phyloP scores from a whole-genome alignment of 257 asterid species.

The Gardenia jasminoides region DNA sequence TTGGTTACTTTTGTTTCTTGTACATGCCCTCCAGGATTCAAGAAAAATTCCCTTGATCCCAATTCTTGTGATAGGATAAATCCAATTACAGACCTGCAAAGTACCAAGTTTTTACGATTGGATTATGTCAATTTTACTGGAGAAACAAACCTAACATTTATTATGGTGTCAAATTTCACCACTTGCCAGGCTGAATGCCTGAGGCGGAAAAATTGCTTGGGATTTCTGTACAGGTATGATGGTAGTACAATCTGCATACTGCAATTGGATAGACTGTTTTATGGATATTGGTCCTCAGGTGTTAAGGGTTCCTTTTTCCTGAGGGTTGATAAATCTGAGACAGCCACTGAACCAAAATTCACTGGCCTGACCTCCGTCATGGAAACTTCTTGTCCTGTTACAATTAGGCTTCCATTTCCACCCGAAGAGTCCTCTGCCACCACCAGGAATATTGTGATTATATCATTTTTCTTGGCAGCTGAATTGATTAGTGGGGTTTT shows the following conservation, averaged over 20 bases:
- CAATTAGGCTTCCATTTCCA: constrained; percentile 62
- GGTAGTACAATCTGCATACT: constrained; percentile 63
- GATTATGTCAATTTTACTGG: constrained; percentile 72
- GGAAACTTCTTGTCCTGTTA: constrained; percentile 67
- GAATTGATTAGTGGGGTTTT: constrained; percentile 72
- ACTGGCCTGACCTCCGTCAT: constrained; percentile 58
- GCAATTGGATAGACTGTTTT: constrained; percentile 46
- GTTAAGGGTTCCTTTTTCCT: constrained; percentile 46
- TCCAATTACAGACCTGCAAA: constrained; percentile 26
- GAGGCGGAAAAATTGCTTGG: constrained; percentile 37
- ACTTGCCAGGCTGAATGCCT: constrained; percentile 44
- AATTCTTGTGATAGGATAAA: constrained; percentile 43
- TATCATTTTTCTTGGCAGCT: constrained; percentile 58
- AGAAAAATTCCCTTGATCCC: constrained; percentile 11
- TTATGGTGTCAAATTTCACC: constrained; percentile 35
- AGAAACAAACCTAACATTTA: constrained; percentile 44
- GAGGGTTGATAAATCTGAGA: constrained; percentile 62
- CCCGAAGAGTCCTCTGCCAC: constrained; percentile 50
- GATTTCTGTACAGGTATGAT: constrained; percentile 67
- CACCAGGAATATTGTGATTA: constrained; percentile 61
- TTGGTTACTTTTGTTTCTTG: constrained; percentile 50
- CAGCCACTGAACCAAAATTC: constrained; percentile 35
- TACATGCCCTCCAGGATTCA: constrained; percentile 77
- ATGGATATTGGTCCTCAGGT: constrained; percentile 76
- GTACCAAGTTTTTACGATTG: constrained; percentile 50